Evolutionary conservation across 441 rosid genomes (phyloP).

Genomic region (Omphalea diandra): DNA sequence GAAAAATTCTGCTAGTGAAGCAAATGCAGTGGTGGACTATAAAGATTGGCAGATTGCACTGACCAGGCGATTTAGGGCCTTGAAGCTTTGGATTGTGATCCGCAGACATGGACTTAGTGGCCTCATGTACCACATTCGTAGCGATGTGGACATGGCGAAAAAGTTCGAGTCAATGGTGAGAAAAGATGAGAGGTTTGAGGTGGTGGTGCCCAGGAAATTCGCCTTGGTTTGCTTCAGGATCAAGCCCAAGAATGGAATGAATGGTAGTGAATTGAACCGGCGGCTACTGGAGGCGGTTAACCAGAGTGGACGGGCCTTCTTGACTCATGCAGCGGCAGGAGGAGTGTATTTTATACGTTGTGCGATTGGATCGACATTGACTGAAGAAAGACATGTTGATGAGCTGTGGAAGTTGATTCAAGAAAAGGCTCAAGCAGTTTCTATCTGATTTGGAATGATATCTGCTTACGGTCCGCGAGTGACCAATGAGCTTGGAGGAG

Average conservation of each 20-base stretch:
- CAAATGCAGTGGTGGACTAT: constrained; percentile 25
- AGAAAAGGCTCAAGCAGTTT: constrained; percentile 17
- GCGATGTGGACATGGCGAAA: constrained; percentile 31
- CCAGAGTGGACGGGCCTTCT: constrained; percentile 25
- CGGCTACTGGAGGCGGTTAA: constrained; percentile 20
- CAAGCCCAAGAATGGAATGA: constrained; percentile 9
- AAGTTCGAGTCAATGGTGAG: constrained; percentile 24
- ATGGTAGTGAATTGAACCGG: constrained; percentile 10
- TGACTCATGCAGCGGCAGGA: constrained; percentile 26
- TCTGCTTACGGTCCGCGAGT: no score
- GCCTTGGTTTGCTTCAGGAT: constrained; percentile 42
- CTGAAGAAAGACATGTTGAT: constrained; percentile 24
- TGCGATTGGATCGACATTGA: constrained; percentile 28
- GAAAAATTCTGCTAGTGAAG: constrained; percentile 19
- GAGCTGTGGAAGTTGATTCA: constrained; percentile 31
- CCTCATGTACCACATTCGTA: constrained; percentile 28
- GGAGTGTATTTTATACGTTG: constrained; percentile 25
- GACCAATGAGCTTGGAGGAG: no score
- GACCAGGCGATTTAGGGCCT: constrained; percentile 31
- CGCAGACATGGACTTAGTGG: constrained; percentile 27
- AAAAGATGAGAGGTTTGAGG: constrained; percentile 25
- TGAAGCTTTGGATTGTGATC: constrained; percentile 40
- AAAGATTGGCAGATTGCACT: constrained; percentile 35
- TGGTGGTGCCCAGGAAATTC: constrained; percentile 18
- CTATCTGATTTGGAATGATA: no score